Conservation (phyloP, 257 asterid genomes). For the Nyctanthes arbortristis region DNA sequence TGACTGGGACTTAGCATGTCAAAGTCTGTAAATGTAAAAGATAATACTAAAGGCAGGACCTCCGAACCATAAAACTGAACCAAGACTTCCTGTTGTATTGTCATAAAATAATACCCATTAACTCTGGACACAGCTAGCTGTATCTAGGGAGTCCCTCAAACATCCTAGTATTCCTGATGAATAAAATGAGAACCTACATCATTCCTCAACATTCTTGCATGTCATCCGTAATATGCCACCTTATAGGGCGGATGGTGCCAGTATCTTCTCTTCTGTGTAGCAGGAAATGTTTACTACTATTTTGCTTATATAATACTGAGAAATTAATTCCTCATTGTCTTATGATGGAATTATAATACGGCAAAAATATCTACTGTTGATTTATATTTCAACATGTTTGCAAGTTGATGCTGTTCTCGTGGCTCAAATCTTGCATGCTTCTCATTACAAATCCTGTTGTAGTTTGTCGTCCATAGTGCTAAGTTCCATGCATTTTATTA, state of each 20-base stretch:
- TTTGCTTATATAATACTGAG: neutral
- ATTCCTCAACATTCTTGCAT: neutral
- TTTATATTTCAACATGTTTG: slow-evolving; percentile 1
- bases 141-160: neutral
- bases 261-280: neutral
- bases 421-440: neutral
- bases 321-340: neutral
- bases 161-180: neutral
- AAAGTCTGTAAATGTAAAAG: neutral
- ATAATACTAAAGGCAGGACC: neutral
- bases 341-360: neutral
- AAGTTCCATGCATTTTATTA: slow-evolving; percentile 13
- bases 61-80: neutral
- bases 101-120: neutral
- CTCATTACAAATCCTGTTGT: neutral
- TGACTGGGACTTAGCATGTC: neutral
- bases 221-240: neutral
- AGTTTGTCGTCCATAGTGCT: slow-evolving; percentile 11
- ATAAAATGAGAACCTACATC: neutral
- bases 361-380: neutral
- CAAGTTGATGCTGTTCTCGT: slow-evolving; percentile 1
- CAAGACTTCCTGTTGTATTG: neutral
- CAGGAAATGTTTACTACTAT: neutral
- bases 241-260: neutral
- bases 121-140: neutral